Evolutionary conservation across 345 rosid genomes (phyloP).

Genomic region (Pseudoturritis turrita): DNA sequence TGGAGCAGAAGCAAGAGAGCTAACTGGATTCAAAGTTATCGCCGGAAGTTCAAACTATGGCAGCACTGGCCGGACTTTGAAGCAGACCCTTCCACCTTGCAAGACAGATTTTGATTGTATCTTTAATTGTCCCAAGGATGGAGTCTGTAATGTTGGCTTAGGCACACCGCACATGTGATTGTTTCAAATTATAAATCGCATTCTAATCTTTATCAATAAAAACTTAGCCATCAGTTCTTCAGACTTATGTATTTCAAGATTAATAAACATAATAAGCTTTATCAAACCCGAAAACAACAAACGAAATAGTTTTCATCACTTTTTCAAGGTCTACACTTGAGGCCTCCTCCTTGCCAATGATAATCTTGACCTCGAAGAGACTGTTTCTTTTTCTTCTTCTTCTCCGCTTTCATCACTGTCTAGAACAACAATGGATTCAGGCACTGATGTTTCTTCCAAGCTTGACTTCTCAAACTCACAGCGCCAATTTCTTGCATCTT

Average conservation of each 20-base stretch:
- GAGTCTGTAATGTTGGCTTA: neutral
- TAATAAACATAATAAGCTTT: neutral
- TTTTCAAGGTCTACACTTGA: neutral
- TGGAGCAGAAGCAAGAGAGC: constrained; percentile 7
- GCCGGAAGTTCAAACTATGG: no score
- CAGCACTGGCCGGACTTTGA: neutral
- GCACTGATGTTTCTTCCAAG: constrained; percentile 30
- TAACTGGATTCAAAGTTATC: neutral
- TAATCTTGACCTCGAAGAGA: constrained; percentile 30
- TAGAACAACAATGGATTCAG: constrained; percentile 50
- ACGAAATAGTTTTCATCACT: neutral
- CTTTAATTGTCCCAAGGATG: neutral
- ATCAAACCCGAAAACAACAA: neutral
- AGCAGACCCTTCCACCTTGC: neutral
- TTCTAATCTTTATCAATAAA: neutral
- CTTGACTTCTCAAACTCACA: constrained; percentile 20
- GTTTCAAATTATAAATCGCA: neutral
- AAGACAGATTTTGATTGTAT: constrained; percentile 1
- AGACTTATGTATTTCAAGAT: neutral
- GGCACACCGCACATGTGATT: neutral
- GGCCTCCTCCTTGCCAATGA: constrained; percentile 31
- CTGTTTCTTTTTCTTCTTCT: constrained; percentile 32
- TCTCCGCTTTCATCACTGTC: constrained; percentile 84
- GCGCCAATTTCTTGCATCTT: neutral
- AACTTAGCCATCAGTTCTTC: no score